Evolutionary conservation across 2,329 filamentous ascomycete species (phyloP), one percentile per base, ranked within the genome.

Genomic region (Diaporthe longicolla): DNA sequence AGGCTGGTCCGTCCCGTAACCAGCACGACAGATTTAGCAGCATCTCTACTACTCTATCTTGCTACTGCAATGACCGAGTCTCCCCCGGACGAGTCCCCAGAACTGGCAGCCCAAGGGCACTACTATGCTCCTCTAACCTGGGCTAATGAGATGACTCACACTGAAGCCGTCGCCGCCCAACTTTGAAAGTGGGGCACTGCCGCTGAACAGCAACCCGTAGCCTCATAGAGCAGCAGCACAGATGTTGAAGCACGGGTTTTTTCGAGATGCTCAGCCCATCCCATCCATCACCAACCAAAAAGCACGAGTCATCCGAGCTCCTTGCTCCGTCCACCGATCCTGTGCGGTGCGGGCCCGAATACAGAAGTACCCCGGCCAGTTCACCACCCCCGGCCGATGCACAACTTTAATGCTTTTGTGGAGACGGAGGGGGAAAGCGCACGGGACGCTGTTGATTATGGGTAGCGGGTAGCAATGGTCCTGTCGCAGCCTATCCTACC

Each of bases 181-280:
- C 40, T 17, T 10, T n/a, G n/a, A 17, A 21, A 15, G 32, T 54
- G 63, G 61, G 19, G 45, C 61, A 11, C 32, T 37, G 40, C 29
- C 26, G 37, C 1, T 35, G 52, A 26, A 48, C 45, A 19, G 55
- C 29, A 50, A 15, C 35, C 26, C 24, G 29, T 35, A 24, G 50
- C 65, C 48, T 19, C n/a, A 43, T 61, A n/a, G 59, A 40, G 48
- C 37, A 70, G 24, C 65, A 40, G 48, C 29, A 32, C 29, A 52
- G n/a, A 17, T 54, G 21, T 26, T 8, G 21, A 52, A 19, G 61
- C 19, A 50, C 21, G 21, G 26, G 29, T 4, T 48, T 9, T 9
- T 19, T 35, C 26, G 40, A 48, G 29, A 48, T 35, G 6, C 40
- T 35, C n/a, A 19, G 10, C 40, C 7, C 45, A 37, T 15, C 40